Base-by-base conservation (phyloP, 352 stramenopile genomes). In the Pilasporangium apinafurcum region DNA sequence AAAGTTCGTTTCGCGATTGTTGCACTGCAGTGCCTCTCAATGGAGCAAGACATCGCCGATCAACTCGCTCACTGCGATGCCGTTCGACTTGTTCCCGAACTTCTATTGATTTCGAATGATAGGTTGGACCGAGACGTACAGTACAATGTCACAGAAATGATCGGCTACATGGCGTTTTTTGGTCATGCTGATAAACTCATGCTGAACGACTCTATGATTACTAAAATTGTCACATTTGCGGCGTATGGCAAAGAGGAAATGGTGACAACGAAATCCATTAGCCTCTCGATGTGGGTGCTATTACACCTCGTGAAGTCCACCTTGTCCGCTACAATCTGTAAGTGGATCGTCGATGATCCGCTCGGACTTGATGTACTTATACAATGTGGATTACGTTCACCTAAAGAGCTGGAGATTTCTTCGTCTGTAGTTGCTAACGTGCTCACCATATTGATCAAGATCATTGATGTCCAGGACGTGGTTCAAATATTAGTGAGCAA, bases 91-190 rank as follows among this genome's bases (percentile, higher is more conserved):
- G 71, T 83, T 1, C 44, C 57, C 1, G 56, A 58, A 20, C 41
- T 87, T 0, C 39, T 87, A 13, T 48, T 59, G 22, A 40, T 59
- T 7, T 54, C 45, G 5, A 43, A 36, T 26, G 61, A 56, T 26
- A 53, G 13, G 1, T 48, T 60, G 8, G 47, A 44, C 1, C 51
- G 51, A 3, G 40, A 71, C 3, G 72, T 68, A n/a, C 74, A 87
- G 29, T 67, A 78, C 40, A 78, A 84, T 54, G 74, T 56, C 0
- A 68, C 72, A 0, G 61, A 87, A 35, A 76, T 80, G 50, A 62
- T 85, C 26, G 74, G 74, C 1, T 81, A 84, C 27, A 63, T 85
- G 74, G 53, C 71, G 8, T 76, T 63, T 24, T 84, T 80, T 30
- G 68, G 64, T 2, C 54, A 80, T 29, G 61, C 55, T 0, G 41